phyloP scores from a whole-genome alignment of 192 early-diverging fungal species.

The Spizellomyces punctatus region DNA sequence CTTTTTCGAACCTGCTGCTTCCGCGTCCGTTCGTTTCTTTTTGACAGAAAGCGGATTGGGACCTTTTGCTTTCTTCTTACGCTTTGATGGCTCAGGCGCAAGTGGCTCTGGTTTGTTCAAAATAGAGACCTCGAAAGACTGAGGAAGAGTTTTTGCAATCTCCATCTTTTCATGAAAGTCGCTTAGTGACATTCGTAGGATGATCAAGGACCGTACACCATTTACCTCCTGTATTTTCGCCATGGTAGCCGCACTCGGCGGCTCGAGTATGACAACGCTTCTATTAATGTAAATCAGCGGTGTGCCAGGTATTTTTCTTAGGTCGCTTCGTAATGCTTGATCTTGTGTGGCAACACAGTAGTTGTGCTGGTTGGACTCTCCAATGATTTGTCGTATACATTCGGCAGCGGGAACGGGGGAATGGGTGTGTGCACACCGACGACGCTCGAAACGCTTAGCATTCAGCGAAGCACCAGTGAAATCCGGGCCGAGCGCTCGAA shows the following conservation, averaged over 20 bases:
- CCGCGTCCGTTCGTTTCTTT: slow-evolving; percentile 50
- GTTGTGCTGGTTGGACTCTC: slow-evolving; percentile 73
- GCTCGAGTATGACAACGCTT: slow-evolving; percentile 79
- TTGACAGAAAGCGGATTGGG: slow-evolving; percentile 89
- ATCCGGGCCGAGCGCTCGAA: slow-evolving; percentile 69
- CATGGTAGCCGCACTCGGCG: slow-evolving; percentile 58
- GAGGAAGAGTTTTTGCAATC: slow-evolving; percentile 54
- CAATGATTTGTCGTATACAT: slow-evolving; percentile 79
- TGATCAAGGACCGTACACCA: slow-evolving; percentile 3
- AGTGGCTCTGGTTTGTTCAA: slow-evolving; percentile 42
- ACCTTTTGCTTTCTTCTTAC: slow-evolving; percentile 70
- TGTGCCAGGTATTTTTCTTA: slow-evolving; percentile 76
- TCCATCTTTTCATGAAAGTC: slow-evolving; percentile 43
- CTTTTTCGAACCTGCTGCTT: neutral
- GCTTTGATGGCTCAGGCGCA: slow-evolving; percentile 54
- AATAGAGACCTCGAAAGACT: slow-evolving; percentile 53
- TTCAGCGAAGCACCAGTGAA: slow-evolving; percentile 57
- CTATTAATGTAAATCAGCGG: slow-evolving; percentile 86
- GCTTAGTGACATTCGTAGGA: neutral
- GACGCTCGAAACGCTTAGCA: slow-evolving; percentile 73
- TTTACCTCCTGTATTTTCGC: slow-evolving; percentile 49
- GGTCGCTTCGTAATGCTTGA: slow-evolving; percentile 55
- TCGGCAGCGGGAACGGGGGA: slow-evolving; percentile 59
- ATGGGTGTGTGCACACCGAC: slow-evolving; percentile 76
- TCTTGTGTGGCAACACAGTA: slow-evolving; percentile 89